phyloP scores from a whole-genome alignment of 306 rosid genomes.

The Fagus sylvatica region DNA sequence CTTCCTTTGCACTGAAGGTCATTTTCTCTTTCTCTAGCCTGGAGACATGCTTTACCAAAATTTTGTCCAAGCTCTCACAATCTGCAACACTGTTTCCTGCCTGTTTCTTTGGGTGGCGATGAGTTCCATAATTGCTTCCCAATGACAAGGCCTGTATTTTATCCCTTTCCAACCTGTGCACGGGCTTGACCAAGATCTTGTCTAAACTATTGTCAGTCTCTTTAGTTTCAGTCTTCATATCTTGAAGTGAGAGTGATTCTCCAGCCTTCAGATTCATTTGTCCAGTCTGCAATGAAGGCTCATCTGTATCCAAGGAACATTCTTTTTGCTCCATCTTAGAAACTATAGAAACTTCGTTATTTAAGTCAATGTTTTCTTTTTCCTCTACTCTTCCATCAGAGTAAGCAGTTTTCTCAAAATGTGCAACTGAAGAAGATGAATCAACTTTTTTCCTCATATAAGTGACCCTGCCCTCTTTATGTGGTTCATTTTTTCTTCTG shows the following conservation, averaged over 20 bases:
- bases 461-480: conserved; percentile 4
- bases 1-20: conserved; percentile 40
- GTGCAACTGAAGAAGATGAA: conserved; percentile 22
- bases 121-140: conserved; percentile 35
- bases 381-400: conserved; percentile 43
- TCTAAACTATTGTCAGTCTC: conserved; percentile 53
- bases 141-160: conserved; percentile 50
- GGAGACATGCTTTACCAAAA: conserved; percentile 79
- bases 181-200: conserved; percentile 59
- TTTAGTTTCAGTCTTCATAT: conserved; percentile 1
- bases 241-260: neutral
- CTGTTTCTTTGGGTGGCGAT: conserved; percentile 38
- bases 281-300: conserved; percentile 6
- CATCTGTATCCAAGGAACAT: neutral
- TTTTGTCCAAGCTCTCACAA: conserved; percentile 71
- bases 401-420: conserved; percentile 10
- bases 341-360: conserved; percentile 10
- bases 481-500: conserved; percentile 39
- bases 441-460: conserved; percentile 25
- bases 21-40: conserved; percentile 78
- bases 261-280: neutral
- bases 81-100: conserved; percentile 33
- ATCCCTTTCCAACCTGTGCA: conserved; percentile 69
- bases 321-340: conserved; percentile 26
- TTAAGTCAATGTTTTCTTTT: conserved; percentile 58